These are phyloP conservation scores for Chlamydomonas sphaeroides DNA, from an alignment of 139 green algal species.

Conservation along the genomic window DNA sequence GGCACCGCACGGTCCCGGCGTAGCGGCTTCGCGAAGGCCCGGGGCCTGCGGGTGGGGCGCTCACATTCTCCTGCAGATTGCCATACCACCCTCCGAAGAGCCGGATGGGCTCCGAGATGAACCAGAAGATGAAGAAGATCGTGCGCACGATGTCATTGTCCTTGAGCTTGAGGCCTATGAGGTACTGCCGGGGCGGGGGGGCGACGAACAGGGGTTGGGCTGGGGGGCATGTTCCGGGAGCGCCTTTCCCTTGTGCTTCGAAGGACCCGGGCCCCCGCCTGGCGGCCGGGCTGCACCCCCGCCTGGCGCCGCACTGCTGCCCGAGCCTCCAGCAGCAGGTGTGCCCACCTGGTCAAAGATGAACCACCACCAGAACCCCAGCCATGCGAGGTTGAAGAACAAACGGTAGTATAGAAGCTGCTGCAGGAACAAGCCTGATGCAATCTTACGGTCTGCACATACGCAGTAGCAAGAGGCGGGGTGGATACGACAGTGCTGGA, in stretches of 20 bases:
- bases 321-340: too few relatives aligned
- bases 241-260: too few relatives aligned
- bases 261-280: too few relatives aligned
- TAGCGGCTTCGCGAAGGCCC: too few relatives aligned
- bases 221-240: too few relatives aligned
- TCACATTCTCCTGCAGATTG: conserved; percentile 71
- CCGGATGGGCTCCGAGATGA: conserved; percentile 60
- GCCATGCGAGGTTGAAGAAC: conserved; percentile 55
- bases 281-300: too few relatives aligned
- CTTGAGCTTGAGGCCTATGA: conserved; percentile 34
- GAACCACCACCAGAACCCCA: conserved; percentile 38
- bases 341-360: conserved; percentile 18
- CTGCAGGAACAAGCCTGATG: conserved; percentile 58
- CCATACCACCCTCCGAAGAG: conserved; percentile 58
- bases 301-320: too few relatives aligned
- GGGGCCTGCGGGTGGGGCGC: background rate
- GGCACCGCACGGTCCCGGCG: too few relatives aligned
- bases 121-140: conserved; percentile 62
- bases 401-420: conserved; percentile 67
- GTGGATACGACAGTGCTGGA: background rate
- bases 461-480: background rate
- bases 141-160: conserved; percentile 62
- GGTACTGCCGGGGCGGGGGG: conserved; percentile 49
- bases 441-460: conserved; percentile 54
- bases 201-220: too few relatives aligned